Conservation (phyloP, 176 grass and related monocot genomes). For the Oryza officinalis region DNA sequence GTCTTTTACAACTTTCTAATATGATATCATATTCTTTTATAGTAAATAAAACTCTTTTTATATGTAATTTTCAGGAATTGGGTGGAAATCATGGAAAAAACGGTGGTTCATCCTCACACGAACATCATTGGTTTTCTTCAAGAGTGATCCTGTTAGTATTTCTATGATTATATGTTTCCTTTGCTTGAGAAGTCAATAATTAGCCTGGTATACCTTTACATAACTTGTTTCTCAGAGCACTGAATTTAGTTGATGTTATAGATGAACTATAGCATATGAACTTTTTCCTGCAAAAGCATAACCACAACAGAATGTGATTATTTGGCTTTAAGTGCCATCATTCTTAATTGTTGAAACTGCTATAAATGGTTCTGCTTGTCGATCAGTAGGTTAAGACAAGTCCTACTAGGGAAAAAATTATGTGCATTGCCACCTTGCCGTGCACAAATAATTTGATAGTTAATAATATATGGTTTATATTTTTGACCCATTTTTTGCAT, state of each 20-base stretch:
- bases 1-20: neutral
- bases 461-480: conserved; percentile 20
- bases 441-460: conserved; percentile 14
- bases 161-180: conserved; percentile 14
- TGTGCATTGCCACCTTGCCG: conserved; percentile 8
- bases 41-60: conserved; percentile 20
- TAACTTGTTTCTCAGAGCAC: neutral
- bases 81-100: conserved; percentile 99
- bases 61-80: conserved; percentile 69
- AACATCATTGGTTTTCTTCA: conserved; percentile 98
- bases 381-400: neutral
- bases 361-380: neutral
- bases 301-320: conserved; percentile 1
- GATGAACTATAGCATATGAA: neutral
- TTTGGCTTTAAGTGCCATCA: neutral
- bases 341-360: neutral
- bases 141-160: conserved; percentile 92
- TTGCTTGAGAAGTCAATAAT: conserved; percentile 21
- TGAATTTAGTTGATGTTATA: neutral
- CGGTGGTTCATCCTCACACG: conserved; percentile 99
- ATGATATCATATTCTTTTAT: neutral
- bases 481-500: conserved; percentile 1
- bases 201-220: neutral
- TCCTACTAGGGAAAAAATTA: neutral
- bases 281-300: neutral